Conservation (phyloP, 2,329 filamentous ascomycete species). For the Diaporthe longicolla region DNA sequence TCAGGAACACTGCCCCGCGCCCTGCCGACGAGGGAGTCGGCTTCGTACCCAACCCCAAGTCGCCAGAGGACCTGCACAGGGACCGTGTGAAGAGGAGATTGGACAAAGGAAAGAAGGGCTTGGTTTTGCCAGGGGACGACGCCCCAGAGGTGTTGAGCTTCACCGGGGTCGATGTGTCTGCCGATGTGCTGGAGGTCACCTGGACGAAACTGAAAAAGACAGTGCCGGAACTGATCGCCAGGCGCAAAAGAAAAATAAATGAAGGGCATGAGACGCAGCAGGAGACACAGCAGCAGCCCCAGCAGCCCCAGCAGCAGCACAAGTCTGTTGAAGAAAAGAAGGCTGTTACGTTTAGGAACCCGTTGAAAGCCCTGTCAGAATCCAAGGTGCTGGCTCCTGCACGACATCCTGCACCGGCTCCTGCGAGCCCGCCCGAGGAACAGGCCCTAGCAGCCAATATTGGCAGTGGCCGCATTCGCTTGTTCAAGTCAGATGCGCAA, state of each 20-base stretch:
- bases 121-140: conserved; percentile 41
- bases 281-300: conserved; percentile 44
- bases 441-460: conserved; percentile 43
- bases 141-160: conserved; percentile 64
- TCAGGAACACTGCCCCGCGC: conserved; percentile 48
- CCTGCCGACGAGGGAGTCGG: conserved; percentile 44
- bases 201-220: conserved; percentile 62
- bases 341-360: conserved; percentile 19
- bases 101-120: conserved; percentile 41
- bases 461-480: conserved; percentile 46
- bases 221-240: conserved; percentile 55
- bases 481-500: conserved; percentile 51
- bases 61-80: conserved; percentile 43
- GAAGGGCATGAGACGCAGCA: conserved; percentile 39
- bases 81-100: conserved; percentile 45
- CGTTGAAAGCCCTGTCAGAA: conserved; percentile 47
- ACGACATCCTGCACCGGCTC: conserved; percentile 27
- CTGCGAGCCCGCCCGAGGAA: conserved; percentile 23
- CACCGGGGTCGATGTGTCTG: conserved; percentile 73
- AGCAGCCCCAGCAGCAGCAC: conserved; percentile 47
- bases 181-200: conserved; percentile 72
- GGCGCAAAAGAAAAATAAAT: conserved; percentile 18
- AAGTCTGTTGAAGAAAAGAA: conserved; percentile 20
- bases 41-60: conserved; percentile 43
- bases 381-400: conserved; percentile 40